Conservation (phyloP, 208 protist species). For the Leishmania tarentolae region DNA sequence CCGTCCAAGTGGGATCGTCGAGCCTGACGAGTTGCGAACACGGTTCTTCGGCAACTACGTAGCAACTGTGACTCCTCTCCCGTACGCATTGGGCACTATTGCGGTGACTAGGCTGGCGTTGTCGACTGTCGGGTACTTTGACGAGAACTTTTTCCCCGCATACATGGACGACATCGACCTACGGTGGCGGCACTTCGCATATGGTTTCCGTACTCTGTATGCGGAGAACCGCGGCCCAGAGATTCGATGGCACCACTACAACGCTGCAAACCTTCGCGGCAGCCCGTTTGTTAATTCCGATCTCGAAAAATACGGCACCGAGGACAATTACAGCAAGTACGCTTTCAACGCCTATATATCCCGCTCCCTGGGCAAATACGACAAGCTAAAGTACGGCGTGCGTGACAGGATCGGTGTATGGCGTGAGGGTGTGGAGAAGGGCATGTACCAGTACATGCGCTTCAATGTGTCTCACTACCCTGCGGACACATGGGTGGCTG, state of each 20-base stretch:
- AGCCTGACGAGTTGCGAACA: background rate
- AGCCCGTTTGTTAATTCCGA: background rate
- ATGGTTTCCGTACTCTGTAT: conserved; percentile 4
- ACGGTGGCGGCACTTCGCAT: conserved; percentile 22
- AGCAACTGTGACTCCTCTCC: conserved; percentile 27
- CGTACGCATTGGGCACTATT: conserved; percentile 16
- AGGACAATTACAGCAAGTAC: conserved; percentile 28
- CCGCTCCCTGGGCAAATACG: conserved; percentile 14
- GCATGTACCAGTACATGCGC: conserved; percentile 6
- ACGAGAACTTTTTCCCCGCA: conserved; percentile 51
- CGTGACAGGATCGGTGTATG: conserved; percentile 17
- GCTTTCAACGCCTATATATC: conserved; percentile 15
- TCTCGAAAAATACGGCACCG: conserved; percentile 21
- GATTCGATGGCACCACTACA: conserved; percentile 31
- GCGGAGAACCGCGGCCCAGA: background rate
- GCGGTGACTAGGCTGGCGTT: conserved; percentile 38
- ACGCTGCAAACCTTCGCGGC: conserved; percentile 28
- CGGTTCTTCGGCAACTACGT: conserved; percentile 34
- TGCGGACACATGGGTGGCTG: conserved; percentile 37
- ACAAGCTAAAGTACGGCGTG: conserved; percentile 25
- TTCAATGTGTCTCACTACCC: conserved; percentile 34
- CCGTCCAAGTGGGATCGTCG: conserved; percentile 9
- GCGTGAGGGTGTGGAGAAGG: conserved; percentile 11
- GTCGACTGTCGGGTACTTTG: conserved; percentile 36
- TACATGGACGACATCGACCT: conserved; percentile 53